Base-by-base conservation (phyloP, 208 protist species). In the Jaenimonas drosophilae region DNA sequence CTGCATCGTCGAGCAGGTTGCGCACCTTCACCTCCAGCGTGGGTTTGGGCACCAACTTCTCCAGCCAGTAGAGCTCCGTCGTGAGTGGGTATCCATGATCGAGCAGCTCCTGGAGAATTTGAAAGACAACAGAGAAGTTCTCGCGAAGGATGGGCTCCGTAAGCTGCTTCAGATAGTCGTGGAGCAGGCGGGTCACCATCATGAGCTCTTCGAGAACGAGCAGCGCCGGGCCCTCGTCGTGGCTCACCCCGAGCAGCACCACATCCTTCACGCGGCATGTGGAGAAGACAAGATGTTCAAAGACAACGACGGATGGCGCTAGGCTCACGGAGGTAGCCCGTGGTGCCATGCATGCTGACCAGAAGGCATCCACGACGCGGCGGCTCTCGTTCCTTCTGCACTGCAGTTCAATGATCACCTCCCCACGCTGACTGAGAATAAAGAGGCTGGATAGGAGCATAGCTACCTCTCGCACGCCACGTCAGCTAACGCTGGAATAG, bases 31-130 rank as follows among this genome's bases (percentile, higher is more conserved):
- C 88, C 54, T 89, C 72, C 23, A 92, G 51, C 23, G 87, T 82
- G 21, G 76, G 91, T 17, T 59, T 70, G 11, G 77, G 67, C 19
- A 96, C 86, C 2, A 96, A 57, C 55, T 96, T 79, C 59, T 94
- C 78, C 19, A 96, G 45, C 9, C 72, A 49, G 38, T 70, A 74
- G 37, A 77, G 64, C 46, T 96, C 81, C 11, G 84, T 94, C 20
- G 76, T 91, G 14, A 96, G 59, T 9, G 91, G 91, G 53, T 94
- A 95, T 7, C 91, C 91, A 54, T 88, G 79, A 60, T 96, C 86
- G 37, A 95, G 64, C 23, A 96, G 68, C 64, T 96, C 88, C 51
- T 95, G 82, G 28, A 96, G 58, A 1, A 96, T 54, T 61, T 96
- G 87, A 58, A 90, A 96, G 9, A 93, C 73, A 24, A 75, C 64